Base-by-base conservation (phyloP, 345 rosid genomes). In the Ceriops decandra region DNA sequence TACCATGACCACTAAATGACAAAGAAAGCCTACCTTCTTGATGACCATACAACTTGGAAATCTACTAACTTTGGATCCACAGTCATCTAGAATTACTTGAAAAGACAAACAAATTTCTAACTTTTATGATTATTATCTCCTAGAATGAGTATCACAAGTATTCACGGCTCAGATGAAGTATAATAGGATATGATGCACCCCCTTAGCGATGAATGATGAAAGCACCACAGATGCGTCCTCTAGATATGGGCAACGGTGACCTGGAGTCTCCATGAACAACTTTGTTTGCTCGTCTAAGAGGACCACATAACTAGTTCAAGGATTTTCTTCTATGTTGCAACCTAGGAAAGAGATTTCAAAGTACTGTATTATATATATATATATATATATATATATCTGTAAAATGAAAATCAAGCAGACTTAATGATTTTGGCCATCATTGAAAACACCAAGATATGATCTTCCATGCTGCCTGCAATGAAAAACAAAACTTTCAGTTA, bases 171-270 rank as follows among this genome's bases (percentile, higher is more conserved):
- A 46, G 19, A 11, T 1, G 13, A 30, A 19, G 19, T 8, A 52
- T 19, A 42, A 33, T 30, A 62, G 22, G 63, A 75, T 30, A 33
- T 66, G 47, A 27, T 22, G 33, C 58, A 66, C 74, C 53, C 89
- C 97, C 93, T 79, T 89, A 58, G 96, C 98, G 67, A 93, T 82
- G 49, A 96, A 89, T 82, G 93, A 87, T 47, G 96, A 92, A 76
- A 74, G 84, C 80, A 83, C 78, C 1, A 85, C 88, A 59, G 98
- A 91, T 73, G 90, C 97, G 75, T 95, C 98, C 69, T 89, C 96
- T 42, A 91, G 75, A 68, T 79, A 88, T 59, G 91, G 80, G 84
- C 87, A 85, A 67, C 82, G 64, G 5, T 82, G 72, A 71, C 95
- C 92, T 17, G 74, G 72, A 72, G 82, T 85, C 96, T 89, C 85